Base-by-base conservation (phyloP, 2,329 filamentous ascomycete genomes). In the Fonsecaea pugnacius region DNA sequence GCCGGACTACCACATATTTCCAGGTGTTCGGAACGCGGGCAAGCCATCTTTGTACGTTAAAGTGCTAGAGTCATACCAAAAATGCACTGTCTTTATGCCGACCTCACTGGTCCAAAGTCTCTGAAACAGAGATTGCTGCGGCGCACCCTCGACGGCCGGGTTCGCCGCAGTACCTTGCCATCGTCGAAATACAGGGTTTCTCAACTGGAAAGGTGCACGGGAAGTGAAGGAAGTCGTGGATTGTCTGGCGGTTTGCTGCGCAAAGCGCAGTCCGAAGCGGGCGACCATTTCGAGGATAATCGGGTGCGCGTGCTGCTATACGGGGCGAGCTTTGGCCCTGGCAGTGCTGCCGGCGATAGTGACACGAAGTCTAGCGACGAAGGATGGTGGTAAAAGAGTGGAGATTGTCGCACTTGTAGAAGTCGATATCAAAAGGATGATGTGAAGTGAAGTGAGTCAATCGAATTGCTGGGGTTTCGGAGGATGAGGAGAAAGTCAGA, bases 1-100 rank as follows among this genome's bases (percentile, higher is more conserved):
- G 3, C 32, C 27, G 1, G 14, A 32, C n/a, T 18, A 8, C 16
- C 16, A 8, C 27, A 35, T 21, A 9, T 32, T n/a, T 33, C 21
- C 3, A 50, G 21, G 27, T 21, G 24, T n/a, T 10, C 1, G 35
- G 14, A 48, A 5, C 43, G 27, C 10, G 4, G 18, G 55, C n/a
- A 53, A 21, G 14, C 55, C 7, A 36, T 14, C 35, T 8, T 48
- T 18, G 27, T 56, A 38, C 8, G 27, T n/a, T n/a, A 46, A n/a
- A 38, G 12, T 51, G 36, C 30, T 38, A 65, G 75, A 35, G 38
- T 21, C 50, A 36, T 82, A 94, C 94, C 95, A 99, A 82, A 99
- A 99, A 80, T 99, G 95, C 73, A 99, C 95, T 67, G 95, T 99
- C 89, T 92, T 92, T 72, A 93, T 72, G 58, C 91, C 91, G 69